These are phyloP conservation scores for Trichosphaerium sp. DNA, from an alignment of 78 protist genomes.

Conservation along the genomic window DNA sequence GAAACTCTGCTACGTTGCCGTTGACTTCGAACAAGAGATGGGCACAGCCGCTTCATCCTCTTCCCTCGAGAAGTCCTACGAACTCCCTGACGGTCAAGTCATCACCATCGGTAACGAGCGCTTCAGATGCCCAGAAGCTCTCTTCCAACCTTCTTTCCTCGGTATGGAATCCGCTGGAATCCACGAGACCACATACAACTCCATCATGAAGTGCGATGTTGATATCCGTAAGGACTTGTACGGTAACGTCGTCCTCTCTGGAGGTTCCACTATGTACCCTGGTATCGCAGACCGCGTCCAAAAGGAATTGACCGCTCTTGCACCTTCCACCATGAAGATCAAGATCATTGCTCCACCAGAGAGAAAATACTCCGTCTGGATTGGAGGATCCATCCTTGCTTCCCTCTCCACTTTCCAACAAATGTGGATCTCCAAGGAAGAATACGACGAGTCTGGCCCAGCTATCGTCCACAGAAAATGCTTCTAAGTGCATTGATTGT, in stretches of 20 bases:
- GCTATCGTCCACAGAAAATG: slow-evolving; percentile 88
- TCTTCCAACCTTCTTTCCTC: no score
- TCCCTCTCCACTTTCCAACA: slow-evolving; percentile 84
- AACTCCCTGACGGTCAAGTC: no score
- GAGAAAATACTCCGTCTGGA: slow-evolving; percentile 91
- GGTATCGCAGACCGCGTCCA: no score
- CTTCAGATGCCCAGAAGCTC: no score
- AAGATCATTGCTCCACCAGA: slow-evolving; percentile 86
- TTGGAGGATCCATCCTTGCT: slow-evolving; percentile 94
- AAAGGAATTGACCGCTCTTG: slow-evolving; percentile 57
- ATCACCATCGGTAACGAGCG: no score
- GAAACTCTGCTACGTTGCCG: no score
- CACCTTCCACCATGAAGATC: slow-evolving; percentile 78
- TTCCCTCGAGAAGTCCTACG: slow-evolving; percentile 60
- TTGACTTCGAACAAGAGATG: slow-evolving; percentile 74
- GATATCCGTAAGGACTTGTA: slow-evolving; percentile 30
- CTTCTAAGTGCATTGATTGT: slow-evolving; percentile 69
- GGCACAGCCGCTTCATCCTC: slow-evolving; percentile 64
- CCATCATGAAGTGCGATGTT: slow-evolving; percentile 27
- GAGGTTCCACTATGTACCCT: slow-evolving; percentile 57
- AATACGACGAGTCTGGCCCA: slow-evolving; percentile 87
- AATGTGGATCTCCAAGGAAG: slow-evolving; percentile 85
- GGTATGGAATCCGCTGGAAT: no score
- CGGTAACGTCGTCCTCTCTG: slow-evolving; percentile 37
- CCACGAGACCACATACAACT: slow-evolving; percentile 33